Evolutionary conservation across 2,329 filamentous ascomycete genomes (phyloP), one percentile per base, ranked within the genome.

Genomic region (Pseudocercospora vitis): DNA sequence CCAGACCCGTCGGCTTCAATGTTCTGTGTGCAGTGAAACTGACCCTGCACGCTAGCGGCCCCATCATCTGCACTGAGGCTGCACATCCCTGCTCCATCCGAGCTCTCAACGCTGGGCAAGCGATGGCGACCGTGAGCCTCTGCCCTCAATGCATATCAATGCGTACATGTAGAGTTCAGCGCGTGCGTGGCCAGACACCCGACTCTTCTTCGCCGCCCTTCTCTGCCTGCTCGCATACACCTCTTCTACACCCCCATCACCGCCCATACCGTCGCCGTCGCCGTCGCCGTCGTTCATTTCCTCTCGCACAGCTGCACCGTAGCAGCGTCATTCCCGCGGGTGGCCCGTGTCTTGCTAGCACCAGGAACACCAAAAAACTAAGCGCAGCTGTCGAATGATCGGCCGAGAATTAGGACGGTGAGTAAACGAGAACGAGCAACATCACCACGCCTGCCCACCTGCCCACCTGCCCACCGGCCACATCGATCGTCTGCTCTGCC

Each of bases 351-450:
- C 37, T 23, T 40, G 37, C 37, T 23, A 42, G 37, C 37, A 24
- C 37, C 37, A 42, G 21, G 37, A 40, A 40, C 37, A 40, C 37
- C 37, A 23, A 40, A n/a, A 40, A 23, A 40, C 37, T 40, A 40
- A 40, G 23, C 37, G 23, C 37, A 21, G 35, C 35, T 39, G 35
- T 39, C 35, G 35, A 39, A 39, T 42, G 21, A 26, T 42, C 37
- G 14, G 12, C 24, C 37, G 21, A 42, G 18, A 42, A 42, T 42
- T 42, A 7, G 19, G 19, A 21, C 21, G 11, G 37, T 42, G 24
- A 42, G 37, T 42, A 42, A 42, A 42, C 37, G 37, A 42, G 21
- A 42, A 42, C 37, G 37, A 42, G 37, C 21, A 42, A 42, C 37
- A 42, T 21, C 37, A 42, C 37, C 37, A 42, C 37, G 16, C 3